Evolutionary conservation across 2,329 filamentous ascomycete genomes (phyloP), one percentile per base, ranked within the genome.

Genomic region (Ophiostoma australiae): DNA sequence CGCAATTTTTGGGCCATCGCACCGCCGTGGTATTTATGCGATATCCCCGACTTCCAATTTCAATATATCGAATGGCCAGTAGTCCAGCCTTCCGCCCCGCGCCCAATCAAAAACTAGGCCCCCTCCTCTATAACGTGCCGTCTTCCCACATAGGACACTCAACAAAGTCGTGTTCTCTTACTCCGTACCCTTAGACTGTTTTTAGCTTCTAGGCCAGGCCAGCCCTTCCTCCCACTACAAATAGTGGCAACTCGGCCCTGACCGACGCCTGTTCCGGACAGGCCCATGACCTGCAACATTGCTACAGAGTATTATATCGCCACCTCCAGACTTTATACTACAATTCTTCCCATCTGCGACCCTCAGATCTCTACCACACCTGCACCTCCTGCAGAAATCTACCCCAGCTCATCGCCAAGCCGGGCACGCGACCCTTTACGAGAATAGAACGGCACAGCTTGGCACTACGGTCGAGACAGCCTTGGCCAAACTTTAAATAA

Each of bases 381-480:
- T 37, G 55, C 23, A 31, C 13, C 4, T 55, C 52, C 27, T 63
- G 31, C 20, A 65, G 31, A 39, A 31, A 37, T 61, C 27, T 63
- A 65, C 61, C 61, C 61, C 61, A 37, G 31, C 33, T 8, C 33
- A 37, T 65, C 61, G 61, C 61, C 61, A 65, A 65, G 61, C 61
- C 61, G 31, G 61, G 33, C 61, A 65, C 61, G 33, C 33, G 8
- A 65, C 20, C 61, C 17, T 37, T 27, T 27, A 65, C 61, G 61
- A 65, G 61, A 37, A 65, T 35, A 65, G 33, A 65, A 65, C 61
- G 61, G 61, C 33, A 37, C 33, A 65, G 33, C 61, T 65, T 65
- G 61, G 61, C 61, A 65, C n/a, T 61, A 10, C 61, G 61, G 33
- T 65, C 61, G 33, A 33, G 20, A n/a, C 58, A 31, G 58, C 58